phyloP scores from a whole-genome alignment of 176 grass and related monocot genomes.

The Eragrostis curvula region DNA sequence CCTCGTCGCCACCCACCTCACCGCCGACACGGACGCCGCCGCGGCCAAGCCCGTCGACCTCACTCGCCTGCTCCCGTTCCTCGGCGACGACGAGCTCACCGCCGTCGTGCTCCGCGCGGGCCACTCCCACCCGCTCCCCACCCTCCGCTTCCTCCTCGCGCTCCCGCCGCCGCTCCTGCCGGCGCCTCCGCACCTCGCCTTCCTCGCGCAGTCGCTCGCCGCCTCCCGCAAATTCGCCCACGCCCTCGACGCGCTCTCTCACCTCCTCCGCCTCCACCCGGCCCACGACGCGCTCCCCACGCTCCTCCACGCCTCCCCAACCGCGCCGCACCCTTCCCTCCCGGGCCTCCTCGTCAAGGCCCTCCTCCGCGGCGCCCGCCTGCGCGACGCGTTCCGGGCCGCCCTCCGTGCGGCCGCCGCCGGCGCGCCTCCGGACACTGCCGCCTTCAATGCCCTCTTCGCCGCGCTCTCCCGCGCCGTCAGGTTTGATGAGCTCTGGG shows the following conservation, averaged over 20 bases:
- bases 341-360: slow-evolving; percentile 75
- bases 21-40: background rate
- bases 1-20: slow-evolving; percentile 65
- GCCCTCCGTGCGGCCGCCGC: slow-evolving; percentile 51
- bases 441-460: slow-evolving; percentile 78
- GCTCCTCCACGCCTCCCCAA: slow-evolving; percentile 48
- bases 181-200: slow-evolving; percentile 55
- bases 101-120: slow-evolving; percentile 69
- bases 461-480: slow-evolving; percentile 42
- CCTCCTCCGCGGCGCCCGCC: slow-evolving; percentile 48
- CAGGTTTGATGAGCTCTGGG: slow-evolving; percentile 65
- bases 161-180: slow-evolving; percentile 52
- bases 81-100: slow-evolving; percentile 64
- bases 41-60: slow-evolving; percentile 20
- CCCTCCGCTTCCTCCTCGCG: slow-evolving; percentile 65
- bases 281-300: slow-evolving; percentile 51
- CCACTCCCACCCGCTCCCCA: slow-evolving; percentile 72
- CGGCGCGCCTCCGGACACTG: slow-evolving; percentile 53
- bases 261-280: slow-evolving; percentile 66
- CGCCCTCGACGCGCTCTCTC: slow-evolving; percentile 61
- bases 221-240: slow-evolving; percentile 58
- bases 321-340: slow-evolving; percentile 50
- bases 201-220: slow-evolving; percentile 74
- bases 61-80: slow-evolving; percentile 67
- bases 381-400: slow-evolving; percentile 52